phyloP scores from a whole-genome alignment of 371 early-diverging fungal genomes.

The Lichtheimia corymbifera region DNA sequence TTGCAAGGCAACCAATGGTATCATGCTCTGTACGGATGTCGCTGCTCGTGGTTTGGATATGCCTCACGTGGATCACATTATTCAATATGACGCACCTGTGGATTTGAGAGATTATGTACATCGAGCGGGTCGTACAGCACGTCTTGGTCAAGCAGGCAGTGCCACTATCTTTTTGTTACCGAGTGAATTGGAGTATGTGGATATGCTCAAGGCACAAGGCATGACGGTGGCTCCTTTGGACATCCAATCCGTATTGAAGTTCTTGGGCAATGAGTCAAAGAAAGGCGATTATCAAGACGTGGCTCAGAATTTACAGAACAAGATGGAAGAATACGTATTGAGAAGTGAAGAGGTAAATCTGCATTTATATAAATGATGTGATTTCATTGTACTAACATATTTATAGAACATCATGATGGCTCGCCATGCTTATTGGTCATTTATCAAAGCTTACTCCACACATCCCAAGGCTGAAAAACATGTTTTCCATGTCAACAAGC shows the following conservation, averaged over 20 bases:
- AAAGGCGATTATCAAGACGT: conserved; percentile 50
- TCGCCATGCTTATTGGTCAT: conserved; percentile 82
- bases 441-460: conserved; percentile 93
- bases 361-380: neutral
- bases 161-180: conserved; percentile 86
- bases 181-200: conserved; percentile 84
- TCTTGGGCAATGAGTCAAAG: conserved; percentile 29
- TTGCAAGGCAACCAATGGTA: conserved; percentile 57
- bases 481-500: conserved; percentile 88
- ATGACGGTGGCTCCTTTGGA: conserved; percentile 53
- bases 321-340: conserved; percentile 63
- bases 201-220: conserved; percentile 71
- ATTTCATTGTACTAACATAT: neutral
- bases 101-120: conserved; percentile 95
- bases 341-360: conserved; percentile 52
- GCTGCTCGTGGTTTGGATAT: conserved; percentile 98
- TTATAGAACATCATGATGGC: conserved; percentile 66
- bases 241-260: conserved; percentile 52
- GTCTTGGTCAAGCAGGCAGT: conserved; percentile 85
- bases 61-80: conserved; percentile 87
- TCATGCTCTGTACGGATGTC: conserved; percentile 97
- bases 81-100: conserved; percentile 98
- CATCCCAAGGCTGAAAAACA: conserved; percentile 80
- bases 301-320: conserved; percentile 67
- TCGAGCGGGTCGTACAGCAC: conserved; percentile 98